Percentiles rank a stretch among this genome's conserved stretches.
phyloP scores from a whole-genome alignment of 495 filamentous ascomycete species.

The Neurospora sublineolata region DNA sequence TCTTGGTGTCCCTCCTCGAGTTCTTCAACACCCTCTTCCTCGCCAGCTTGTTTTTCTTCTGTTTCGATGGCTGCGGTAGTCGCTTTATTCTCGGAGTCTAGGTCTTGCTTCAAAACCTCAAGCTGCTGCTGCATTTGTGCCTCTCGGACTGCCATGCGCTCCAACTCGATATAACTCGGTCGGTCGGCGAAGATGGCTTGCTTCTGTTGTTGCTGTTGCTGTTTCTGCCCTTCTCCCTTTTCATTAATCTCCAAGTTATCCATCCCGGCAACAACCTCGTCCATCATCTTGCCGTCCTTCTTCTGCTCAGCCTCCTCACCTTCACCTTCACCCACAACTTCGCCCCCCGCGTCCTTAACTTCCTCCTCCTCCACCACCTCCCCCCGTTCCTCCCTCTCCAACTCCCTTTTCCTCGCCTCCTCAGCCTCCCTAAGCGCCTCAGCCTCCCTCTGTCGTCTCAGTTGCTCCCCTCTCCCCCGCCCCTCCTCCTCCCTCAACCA shows the following conservation, averaged over 20 bases:
- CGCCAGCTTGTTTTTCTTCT: background rate
- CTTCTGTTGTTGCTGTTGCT: background rate
- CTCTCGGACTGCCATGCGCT: constrained; percentile 28
- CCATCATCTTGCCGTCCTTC: background rate
- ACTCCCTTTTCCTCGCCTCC: constrained; percentile 3
- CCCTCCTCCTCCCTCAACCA: constrained; percentile 58
- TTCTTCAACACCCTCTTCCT: background rate
- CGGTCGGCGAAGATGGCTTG: constrained; percentile 17
- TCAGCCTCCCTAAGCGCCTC: background rate
- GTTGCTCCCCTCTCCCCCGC: background rate
- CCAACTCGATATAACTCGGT: constrained; percentile 44
- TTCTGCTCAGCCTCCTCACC: constrained; percentile 1
- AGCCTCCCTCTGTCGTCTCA: constrained; percentile 5
- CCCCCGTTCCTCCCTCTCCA: constrained; percentile 6
- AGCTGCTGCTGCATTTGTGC: background rate
- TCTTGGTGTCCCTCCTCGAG: constrained; percentile 4
- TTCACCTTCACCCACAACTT: background rate
- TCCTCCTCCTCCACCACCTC: background rate
- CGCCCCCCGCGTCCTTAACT: background rate
- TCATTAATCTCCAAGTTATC: background rate
- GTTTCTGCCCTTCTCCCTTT: background rate
- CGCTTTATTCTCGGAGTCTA: background rate
- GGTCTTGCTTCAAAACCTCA: background rate
- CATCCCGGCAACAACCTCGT: background rate
- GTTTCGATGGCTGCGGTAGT: background rate